Conservation (phyloP, 1,284 basidiomycete species). For the Cryptococcus floricola region DNA sequence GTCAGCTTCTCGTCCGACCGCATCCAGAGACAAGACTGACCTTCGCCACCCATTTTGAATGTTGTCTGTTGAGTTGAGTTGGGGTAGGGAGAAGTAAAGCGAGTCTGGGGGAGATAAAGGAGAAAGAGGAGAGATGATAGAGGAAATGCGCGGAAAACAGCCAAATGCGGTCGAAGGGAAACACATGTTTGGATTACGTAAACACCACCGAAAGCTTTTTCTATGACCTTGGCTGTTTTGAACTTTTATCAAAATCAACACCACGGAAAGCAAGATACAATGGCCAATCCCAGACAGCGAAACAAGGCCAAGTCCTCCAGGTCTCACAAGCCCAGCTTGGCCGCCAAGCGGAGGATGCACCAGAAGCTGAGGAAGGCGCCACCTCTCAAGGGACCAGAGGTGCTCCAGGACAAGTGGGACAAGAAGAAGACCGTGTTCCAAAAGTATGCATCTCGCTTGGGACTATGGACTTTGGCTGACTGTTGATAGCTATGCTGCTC, state of each 20-base stretch:
- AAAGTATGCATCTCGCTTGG: conserved; percentile 62
- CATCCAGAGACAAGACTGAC: conserved; percentile 18
- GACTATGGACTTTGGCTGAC: neutral
- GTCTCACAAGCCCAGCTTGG: conserved; percentile 31
- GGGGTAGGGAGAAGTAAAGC: neutral
- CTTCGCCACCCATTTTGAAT: conserved; percentile 46
- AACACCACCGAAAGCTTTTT: neutral
- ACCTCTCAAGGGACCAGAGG: conserved; percentile 76
- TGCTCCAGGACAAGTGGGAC: conserved; percentile 83
- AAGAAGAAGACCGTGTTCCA: conserved; percentile 82
- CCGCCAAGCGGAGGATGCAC: conserved; percentile 37
- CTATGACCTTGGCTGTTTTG: neutral
- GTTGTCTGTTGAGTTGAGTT: neutral
- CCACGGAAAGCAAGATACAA: conserved; percentile 40
- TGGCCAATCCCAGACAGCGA: conserved; percentile 88
- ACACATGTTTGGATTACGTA: conserved; percentile 1
- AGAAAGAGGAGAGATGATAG: neutral
- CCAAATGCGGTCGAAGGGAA: neutral
- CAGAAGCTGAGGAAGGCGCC: conserved; percentile 60
- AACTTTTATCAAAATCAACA: neutral
- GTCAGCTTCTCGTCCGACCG: neutral
- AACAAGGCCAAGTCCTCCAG: conserved; percentile 41
- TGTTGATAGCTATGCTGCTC: conserved; percentile 44
- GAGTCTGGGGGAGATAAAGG: neutral
- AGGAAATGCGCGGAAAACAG: neutral